A percentile compares a stretch with the other conserved stretches of the same genome.
These are phyloP conservation scores for Mychonastes homosphaera DNA, from an alignment of 139 green algal genomes.

Conservation along the genomic window DNA sequence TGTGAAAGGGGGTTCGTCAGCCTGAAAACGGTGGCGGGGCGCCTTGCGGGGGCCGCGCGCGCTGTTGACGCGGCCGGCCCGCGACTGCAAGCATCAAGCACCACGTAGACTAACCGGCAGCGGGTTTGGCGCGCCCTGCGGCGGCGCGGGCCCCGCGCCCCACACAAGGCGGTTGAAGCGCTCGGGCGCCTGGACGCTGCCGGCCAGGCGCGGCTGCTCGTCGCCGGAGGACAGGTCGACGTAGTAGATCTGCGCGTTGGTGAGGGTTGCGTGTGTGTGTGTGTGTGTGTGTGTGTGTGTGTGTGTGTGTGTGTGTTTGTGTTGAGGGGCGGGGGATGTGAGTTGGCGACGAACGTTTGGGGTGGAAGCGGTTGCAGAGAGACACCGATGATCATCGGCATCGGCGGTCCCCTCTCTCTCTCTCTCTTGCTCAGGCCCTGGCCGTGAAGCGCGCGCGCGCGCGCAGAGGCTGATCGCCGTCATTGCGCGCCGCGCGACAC, in stretches of 20 bases:
- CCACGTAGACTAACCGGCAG: slow-evolving; percentile 6
- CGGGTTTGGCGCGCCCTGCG: no score
- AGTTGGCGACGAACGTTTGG: neutral
- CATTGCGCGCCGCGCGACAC: slow-evolving; percentile 7
- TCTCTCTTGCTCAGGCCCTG: slow-evolving; percentile 75
- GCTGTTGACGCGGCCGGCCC: no score
- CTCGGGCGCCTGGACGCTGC: slow-evolving; percentile 60
- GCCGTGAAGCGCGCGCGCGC: slow-evolving; percentile 79
- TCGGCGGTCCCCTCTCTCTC: neutral
- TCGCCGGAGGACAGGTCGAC: neutral
- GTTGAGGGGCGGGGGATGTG: neutral
- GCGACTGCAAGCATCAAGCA: neutral
- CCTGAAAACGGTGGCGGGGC: neutral
- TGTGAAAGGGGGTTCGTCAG: neutral
- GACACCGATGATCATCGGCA: neutral
- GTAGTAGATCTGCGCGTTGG: neutral
- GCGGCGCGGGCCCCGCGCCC: slow-evolving; percentile 34
- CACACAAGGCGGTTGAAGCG: slow-evolving; percentile 81
- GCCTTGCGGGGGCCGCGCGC: neutral
- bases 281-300: neutral
- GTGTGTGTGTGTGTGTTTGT: neutral
- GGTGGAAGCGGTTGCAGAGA: no score
- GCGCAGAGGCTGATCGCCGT: slow-evolving; percentile 27
- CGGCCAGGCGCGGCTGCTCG: slow-evolving; percentile 37
- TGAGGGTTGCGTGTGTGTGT: neutral